Evolutionary conservation across 2,329 filamentous ascomycete genomes (phyloP), one percentile per base, ranked within the genome.

Genomic region (Ramularia endophylla): DNA sequence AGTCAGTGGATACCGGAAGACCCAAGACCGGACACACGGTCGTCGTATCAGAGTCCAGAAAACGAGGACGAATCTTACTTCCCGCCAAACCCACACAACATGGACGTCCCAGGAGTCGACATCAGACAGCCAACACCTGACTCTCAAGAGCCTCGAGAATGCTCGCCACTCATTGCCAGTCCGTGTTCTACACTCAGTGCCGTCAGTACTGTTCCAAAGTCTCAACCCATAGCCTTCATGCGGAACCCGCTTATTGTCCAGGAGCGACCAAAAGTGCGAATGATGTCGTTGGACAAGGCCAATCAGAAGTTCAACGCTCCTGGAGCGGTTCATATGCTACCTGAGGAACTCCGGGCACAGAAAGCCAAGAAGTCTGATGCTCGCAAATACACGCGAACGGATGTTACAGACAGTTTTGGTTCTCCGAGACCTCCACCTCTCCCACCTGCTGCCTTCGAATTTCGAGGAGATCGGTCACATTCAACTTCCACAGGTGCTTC

Each of bases 311-410:
- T 51, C 16, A 39, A 55, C n/a, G 56, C 53, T 9, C 55, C 55
- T 8, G 56, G 56, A 9, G 51, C 52, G 8, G 47, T 53, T 2
- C 55, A 49, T 25, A 38, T 61, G 11, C 47, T 61, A n/a, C 59
- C 59, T 6, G 58, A 61, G 41, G 59, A 61, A 41, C 41, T 58
- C 5, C 52, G 55, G 16, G 57, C 55, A 16, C 54, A 51, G 41
- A 47, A 36, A 1, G 29, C 46, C 20, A 48, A 36, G 13, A 51
- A 40, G 15, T 37, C 38, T 1, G 37, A 44, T 34, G 55, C 53
- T 5, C 47, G 48, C 8, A 47, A 50, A 7, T 51, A 52, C 7
- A 22, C 48, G 5, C 45, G 51, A 9, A 12, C 47, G 6, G 33
- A 35, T 7, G 55, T 50, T 19, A 13, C 47, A 8, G 46, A 43